Evolutionary conservation across 305 asterid genomes (phyloP).

Genomic region (Fraxinus baroniana): DNA sequence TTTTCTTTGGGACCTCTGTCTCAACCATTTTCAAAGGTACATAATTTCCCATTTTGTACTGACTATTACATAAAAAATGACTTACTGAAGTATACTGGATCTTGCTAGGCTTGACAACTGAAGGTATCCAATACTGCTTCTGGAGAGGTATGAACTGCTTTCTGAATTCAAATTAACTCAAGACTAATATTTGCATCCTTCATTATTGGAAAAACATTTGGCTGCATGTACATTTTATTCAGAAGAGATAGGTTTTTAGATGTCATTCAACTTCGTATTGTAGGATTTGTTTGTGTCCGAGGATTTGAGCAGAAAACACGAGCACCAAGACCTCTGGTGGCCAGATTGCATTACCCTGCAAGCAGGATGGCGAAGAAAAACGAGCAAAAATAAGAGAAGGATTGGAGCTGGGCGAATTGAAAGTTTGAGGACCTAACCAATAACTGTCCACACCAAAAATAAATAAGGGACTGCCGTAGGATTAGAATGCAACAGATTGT

Average conservation of each 20-base stretch:
- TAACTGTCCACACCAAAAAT: conserved; percentile 25
- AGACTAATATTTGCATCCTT: not conserved
- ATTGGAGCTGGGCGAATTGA: conserved; percentile 30
- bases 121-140: conserved; percentile 75
- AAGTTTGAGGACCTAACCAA: conserved; percentile 29
- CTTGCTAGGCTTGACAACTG: conserved; percentile 68
- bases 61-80: conserved; percentile 22
- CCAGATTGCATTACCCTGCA: conserved; percentile 71
- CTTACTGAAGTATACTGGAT: conserved; percentile 25
- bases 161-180: conserved; percentile 7
- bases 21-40: conserved; percentile 80
- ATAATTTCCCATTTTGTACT: conserved; percentile 7
- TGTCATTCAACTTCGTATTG: conserved; percentile 24
- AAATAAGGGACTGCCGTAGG: conserved; percentile 33
- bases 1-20: conserved; percentile 90
- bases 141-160: conserved; percentile 74
- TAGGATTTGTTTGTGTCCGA: conserved; percentile 94
- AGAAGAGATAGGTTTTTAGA: not conserved
- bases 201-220: not conserved
- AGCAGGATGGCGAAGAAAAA: conserved; percentile 50
- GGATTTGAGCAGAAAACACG: conserved; percentile 70
- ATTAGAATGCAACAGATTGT: conserved; percentile 49
- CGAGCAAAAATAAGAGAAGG: conserved; percentile 29
- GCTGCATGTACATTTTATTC: conserved; percentile 9
- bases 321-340: conserved; percentile 76